Evolutionary conservation across 2,329 filamentous ascomycete genomes (phyloP).

Genomic region (Atkinsonella hypoxylon): DNA sequence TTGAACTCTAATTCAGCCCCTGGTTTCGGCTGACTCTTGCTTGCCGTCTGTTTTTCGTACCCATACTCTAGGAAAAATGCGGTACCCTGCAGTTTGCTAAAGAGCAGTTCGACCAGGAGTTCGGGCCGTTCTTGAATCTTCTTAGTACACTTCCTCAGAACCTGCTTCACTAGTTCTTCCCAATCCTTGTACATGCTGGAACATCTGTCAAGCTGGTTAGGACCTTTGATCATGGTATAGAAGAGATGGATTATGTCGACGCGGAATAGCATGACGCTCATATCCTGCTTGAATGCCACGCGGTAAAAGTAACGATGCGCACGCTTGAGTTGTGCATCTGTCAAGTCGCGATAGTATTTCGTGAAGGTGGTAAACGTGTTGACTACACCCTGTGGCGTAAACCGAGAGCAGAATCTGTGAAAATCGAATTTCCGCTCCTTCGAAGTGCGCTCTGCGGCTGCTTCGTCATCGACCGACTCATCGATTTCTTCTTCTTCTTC

Average conservation of each 20-base stretch:
- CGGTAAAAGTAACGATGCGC: constrained; percentile 91
- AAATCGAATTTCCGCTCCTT: constrained; percentile 94
- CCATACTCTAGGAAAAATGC: constrained; percentile 85
- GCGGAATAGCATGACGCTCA: constrained; percentile 77
- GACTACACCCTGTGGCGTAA: constrained; percentile 72
- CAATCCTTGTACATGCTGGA: constrained; percentile 70
- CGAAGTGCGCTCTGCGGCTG: constrained; percentile 55
- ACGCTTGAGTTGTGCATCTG: constrained; percentile 71
- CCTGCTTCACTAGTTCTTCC: constrained; percentile 77
- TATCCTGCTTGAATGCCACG: constrained; percentile 87
- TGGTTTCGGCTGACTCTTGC: constrained; percentile 48
- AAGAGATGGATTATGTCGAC: constrained; percentile 84
- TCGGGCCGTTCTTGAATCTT: constrained; percentile 80
- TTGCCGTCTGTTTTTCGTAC: constrained; percentile 69
- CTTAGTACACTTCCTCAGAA: constrained; percentile 69
- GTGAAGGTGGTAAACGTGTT: constrained; percentile 80
- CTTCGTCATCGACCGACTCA: constrained; percentile 60
- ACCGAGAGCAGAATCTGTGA: constrained; percentile 65
- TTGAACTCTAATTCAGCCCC: constrained; percentile 79
- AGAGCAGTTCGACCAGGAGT: constrained; percentile 81
- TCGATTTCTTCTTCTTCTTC: constrained; percentile 52
- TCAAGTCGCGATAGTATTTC: constrained; percentile 69
- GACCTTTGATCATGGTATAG: constrained; percentile 84
- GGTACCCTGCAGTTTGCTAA: constrained; percentile 79
- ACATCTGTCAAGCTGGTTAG: constrained; percentile 57